phyloP scores from a whole-genome alignment of 164 flowering plant genomes.

The Tetrastigma voinierianum region DNA sequence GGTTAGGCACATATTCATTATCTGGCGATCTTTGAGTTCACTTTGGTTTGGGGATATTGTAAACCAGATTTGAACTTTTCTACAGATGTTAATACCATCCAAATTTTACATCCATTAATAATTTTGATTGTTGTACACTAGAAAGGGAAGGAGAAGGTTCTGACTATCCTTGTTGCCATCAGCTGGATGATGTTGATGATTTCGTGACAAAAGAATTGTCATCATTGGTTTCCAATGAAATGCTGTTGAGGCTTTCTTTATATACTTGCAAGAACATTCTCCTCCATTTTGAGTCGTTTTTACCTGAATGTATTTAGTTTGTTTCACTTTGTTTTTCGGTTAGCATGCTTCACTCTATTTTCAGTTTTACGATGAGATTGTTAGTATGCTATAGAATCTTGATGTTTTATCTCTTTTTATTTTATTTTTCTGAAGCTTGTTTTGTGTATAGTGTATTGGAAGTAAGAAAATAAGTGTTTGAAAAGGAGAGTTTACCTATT shows the following conservation, averaged over 20 bases:
- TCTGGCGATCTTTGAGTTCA: no score
- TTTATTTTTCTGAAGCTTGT: no score
- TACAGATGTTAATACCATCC: neutral
- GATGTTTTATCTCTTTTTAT: no score
- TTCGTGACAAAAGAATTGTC: neutral
- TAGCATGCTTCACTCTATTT: no score
- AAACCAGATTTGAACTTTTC: neutral
- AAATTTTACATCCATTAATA: neutral
- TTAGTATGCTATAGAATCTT: no score
- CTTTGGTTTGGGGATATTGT: no score
- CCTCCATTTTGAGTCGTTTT: neutral
- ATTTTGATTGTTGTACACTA: neutral
- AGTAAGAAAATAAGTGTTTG: no score
- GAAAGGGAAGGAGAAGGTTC: neutral
- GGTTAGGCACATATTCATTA: no score
- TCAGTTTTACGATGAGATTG: no score
- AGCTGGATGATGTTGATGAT: neutral
- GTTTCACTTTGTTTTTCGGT: neutral
- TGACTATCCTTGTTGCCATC: neutral
- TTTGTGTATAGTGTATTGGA: no score
- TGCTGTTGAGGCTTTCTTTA: neutral
- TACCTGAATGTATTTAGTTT: neutral
- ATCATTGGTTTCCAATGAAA: no score
- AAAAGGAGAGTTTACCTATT: no score
- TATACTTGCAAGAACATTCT: neutral